Conservation (phyloP, 2,329 filamentous ascomycete species). For the Botrytis pseudocinerea region DNA sequence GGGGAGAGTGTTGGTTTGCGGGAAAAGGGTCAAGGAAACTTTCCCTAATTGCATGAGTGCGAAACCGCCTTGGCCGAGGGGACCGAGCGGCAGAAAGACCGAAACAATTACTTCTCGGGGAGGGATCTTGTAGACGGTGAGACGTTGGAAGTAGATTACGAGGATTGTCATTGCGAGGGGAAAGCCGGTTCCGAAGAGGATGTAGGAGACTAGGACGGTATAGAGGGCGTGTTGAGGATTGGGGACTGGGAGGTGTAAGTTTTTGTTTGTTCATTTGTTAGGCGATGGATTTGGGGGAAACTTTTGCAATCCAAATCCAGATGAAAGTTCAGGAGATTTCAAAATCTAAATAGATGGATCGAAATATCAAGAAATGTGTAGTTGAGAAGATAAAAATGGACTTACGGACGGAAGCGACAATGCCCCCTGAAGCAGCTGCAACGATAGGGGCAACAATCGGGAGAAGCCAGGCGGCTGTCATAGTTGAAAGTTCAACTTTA, state of each 20-base stretch:
- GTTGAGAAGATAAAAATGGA: neutral
- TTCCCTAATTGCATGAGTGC: slow-evolving; percentile 47
- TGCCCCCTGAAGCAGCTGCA: slow-evolving; percentile 62
- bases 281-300: too few relatives aligned
- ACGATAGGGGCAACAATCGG: slow-evolving; percentile 69
- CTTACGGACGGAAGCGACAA: slow-evolving; percentile 55
- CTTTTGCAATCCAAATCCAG: too few relatives aligned
- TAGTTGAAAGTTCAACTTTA: slow-evolving; percentile 52
- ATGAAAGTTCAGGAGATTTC: neutral
- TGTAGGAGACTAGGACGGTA: slow-evolving; percentile 64
- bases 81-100: slow-evolving; percentile 66
- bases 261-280: neutral
- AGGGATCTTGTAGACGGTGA: slow-evolving; percentile 66
- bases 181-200: slow-evolving; percentile 67
- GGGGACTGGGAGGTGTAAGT: slow-evolving; percentile 43
- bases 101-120: slow-evolving; percentile 67
- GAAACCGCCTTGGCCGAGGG: slow-evolving; percentile 66
- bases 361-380: neutral
- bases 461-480: slow-evolving; percentile 65
- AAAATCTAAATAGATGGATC: neutral
- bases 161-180: slow-evolving; percentile 62
- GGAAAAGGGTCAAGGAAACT: slow-evolving; percentile 48
- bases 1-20: slow-evolving; percentile 41
- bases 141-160: slow-evolving; percentile 68
- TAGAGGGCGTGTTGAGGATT: slow-evolving; percentile 56